Evolutionary conservation across 1,139 yeast genomes (phyloP), one percentile per base, ranked within the genome.

Genomic region (Petasospora fabianii): DNA sequence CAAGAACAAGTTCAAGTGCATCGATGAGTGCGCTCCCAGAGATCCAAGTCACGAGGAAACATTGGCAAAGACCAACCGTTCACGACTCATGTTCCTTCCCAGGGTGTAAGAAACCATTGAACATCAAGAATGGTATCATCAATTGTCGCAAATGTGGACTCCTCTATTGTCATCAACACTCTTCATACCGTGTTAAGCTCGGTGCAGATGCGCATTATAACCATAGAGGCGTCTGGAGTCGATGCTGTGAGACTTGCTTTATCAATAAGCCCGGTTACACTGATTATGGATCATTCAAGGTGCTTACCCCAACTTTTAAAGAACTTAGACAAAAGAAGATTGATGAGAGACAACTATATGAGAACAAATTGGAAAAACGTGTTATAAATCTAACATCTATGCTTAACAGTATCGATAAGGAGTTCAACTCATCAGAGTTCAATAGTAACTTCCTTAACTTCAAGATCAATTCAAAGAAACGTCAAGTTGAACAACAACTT

Each of bases 91-190:
- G 82, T 42, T 50, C 62, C 2, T 53, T 63, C 19, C 40, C 44
- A 1, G 48, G 53, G 2, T 82, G 87, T 51, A 38, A 46, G 1
- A 66, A 60, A 32, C 50, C 47, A 5, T 56, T 80, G 20, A 71
- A 64, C 37, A 69, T 73, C 29, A 69, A 69, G 42, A 70, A 68
- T 48, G 84, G 83, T 0, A 55, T 66, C 2, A 75, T 73, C 4
- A 80, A 81, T 53, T 82, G 90, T 56, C 61, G 84, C 16, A 73
- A 66, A 48, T 88, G 97, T 63, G 96, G 96, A 0, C 61, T 68
- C 21, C 60, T 87, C 16, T 86, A 63, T 55, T 87, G 96, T 57
- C 71, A 73, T 43, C 63, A 61, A 20, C 96, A 88, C 32, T 18
- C 63, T 3, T 61, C 66, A 37, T 77, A 68, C 54, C 69, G 67